Conservation (phyloP, 768 basidiomycete species). For the Phanerodontia chrysosporium region DNA sequence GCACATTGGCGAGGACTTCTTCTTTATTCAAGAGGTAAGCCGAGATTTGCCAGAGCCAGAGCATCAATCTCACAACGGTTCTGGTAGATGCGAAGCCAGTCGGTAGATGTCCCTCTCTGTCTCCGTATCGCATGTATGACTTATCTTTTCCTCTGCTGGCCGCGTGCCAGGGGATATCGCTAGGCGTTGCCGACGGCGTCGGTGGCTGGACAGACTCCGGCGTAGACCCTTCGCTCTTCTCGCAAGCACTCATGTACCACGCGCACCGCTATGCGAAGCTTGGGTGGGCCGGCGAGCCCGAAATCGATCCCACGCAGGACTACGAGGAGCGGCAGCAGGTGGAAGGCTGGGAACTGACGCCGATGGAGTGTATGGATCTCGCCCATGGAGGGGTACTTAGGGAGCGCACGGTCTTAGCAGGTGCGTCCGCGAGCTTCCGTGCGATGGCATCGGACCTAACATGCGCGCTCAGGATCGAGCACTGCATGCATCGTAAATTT, state of each 20-base stretch:
- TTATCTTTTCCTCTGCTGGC: constrained; percentile 10
- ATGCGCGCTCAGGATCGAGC: constrained; percentile 58
- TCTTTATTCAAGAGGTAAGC: constrained; percentile 66
- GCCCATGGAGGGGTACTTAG: constrained; percentile 69
- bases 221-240: constrained; percentile 85
- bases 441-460: background rate
- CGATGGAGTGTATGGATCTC: constrained; percentile 65
- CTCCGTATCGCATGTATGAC: background rate
- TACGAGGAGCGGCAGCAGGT: constrained; percentile 61
- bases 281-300: constrained; percentile 82
- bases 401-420: constrained; percentile 46
- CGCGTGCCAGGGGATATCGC: constrained; percentile 56
- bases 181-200: constrained; percentile 91
- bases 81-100: constrained; percentile 68
- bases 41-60: background rate
- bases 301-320: constrained; percentile 72
- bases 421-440: constrained; percentile 16
- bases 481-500: constrained; percentile 75
- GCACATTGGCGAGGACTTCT: constrained; percentile 58
- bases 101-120: constrained; percentile 48
- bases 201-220: constrained; percentile 87
- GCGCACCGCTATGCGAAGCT: constrained; percentile 66
- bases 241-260: constrained; percentile 88
- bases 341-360: constrained; percentile 66
- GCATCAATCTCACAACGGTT: background rate